Base-by-base conservation (phyloP, 257 asterid genomes). In the Echites panduratus region DNA sequence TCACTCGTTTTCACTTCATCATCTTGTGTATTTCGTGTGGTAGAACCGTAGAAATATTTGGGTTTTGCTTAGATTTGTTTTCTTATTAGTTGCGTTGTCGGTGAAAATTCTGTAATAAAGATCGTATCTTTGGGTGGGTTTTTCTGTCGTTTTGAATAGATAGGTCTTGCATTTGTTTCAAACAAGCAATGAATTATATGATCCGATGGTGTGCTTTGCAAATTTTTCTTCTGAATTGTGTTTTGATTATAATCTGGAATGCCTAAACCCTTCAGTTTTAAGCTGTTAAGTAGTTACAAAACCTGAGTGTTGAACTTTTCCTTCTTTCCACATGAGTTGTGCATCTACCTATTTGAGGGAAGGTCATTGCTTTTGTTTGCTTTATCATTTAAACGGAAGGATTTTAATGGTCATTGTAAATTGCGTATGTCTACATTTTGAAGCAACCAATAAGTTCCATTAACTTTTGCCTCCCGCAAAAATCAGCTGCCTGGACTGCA, bases 291-390 rank as follows among this genome's bases (percentile, higher is more conserved):
- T 6, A 26, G 38, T 12, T 32, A 17, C 53, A 40, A 53, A 20
- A 52, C 52, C 65, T 4, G 38, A 27, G 65, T 58, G 38, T 5
- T 53, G 32, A 26, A 11, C 38, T 11, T 58, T 5, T 58, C 14
- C 0, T 58, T 4, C 1, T 5, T 11, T 58, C 11, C 65, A 9
- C 38, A 11, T 22, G 65, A 58, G 40, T 3, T 27, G 1, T 41
- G 4, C 7, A 9, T 22, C 50, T 65, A 22, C 3, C 62, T 8
- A 32, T 41, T 19, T 48, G 32, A 52, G 49, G 6, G 29, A 69
- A 49, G 56, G 73, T 22, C 24, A 24, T n/a, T 63, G 59, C 27
- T 68, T 40, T 49, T 69, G n/a, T 16, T 70, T 53, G 40, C 45
- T 10, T 49, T 32, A 20, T 52, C 27, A 54, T 7, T 53, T 1